Evolutionary conservation across 2,329 filamentous ascomycete species (phyloP).

Genomic region (Phyllosticta citriasiana): DNA sequence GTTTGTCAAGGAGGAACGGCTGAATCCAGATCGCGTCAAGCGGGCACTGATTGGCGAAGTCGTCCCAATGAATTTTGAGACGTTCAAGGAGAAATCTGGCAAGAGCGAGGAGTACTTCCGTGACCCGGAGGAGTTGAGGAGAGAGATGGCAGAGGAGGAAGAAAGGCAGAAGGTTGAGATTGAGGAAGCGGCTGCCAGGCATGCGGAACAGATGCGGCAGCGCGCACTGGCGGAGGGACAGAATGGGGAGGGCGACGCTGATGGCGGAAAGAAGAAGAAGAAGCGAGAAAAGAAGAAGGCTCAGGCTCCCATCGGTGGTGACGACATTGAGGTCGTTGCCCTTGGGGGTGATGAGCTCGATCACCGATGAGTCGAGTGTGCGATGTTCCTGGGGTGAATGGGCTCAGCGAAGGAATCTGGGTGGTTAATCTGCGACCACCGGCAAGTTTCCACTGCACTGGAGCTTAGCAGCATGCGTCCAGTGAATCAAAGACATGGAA

Average conservation of each 20-base stretch:
- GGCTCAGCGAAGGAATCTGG: too few relatives aligned
- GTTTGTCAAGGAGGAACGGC: constrained; percentile 68
- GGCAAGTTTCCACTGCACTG: too few relatives aligned
- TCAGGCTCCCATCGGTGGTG: constrained; percentile 10
- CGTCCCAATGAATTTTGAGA: constrained; percentile 30
- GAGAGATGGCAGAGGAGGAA: constrained; percentile 19
- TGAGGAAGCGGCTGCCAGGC: constrained; percentile 23
- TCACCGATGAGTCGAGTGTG: not conserved
- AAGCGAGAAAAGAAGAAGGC: constrained; percentile 15
- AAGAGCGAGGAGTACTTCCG: constrained; percentile 27
- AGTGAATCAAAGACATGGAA: too few relatives aligned
- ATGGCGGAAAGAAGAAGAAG: constrained; percentile 17
- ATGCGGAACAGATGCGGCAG: constrained; percentile 28
- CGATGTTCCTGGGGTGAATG: not conserved
- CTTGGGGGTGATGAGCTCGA: constrained; percentile 13
- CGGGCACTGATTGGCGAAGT: constrained; percentile 45
- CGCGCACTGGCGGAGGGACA: constrained; percentile 16
- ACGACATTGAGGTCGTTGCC: constrained; percentile 12
- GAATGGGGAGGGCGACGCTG: constrained; percentile 7
- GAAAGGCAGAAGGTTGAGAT: constrained; percentile 25
- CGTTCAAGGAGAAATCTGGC: constrained; percentile 30
- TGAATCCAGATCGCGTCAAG: constrained; percentile 54
- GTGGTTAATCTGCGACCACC: too few relatives aligned
- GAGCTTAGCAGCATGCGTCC: too few relatives aligned
- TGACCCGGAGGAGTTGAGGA: constrained; percentile 25